Conservation (phyloP, 169 alveolate species). For the Plasmodium falciparum region DNA sequence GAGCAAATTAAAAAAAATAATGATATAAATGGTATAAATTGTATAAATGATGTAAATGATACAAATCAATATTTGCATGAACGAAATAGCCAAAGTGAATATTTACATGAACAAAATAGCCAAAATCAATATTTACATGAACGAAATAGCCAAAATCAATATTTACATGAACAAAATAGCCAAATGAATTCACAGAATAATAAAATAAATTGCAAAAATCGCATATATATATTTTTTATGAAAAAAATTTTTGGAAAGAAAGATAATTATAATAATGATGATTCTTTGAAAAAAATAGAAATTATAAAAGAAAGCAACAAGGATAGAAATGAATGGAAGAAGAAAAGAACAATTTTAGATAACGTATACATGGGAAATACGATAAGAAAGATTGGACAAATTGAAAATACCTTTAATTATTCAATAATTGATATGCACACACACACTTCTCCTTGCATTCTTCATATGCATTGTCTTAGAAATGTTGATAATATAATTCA, state of each 20-base stretch:
- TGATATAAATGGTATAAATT: not conserved
- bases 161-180: not conserved
- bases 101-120: not conserved
- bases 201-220: too few species aligned
- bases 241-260: not conserved
- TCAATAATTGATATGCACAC: constrained; percentile 58
- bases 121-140: not conserved
- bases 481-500: constrained; percentile 38
- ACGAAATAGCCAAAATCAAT: not conserved
- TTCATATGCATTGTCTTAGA: constrained; percentile 71
- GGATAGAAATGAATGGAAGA: constrained; percentile 28
- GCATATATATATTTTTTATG: too few species aligned
- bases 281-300: constrained; percentile 8
- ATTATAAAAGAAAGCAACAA: not conserved
- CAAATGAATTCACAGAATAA: not conserved
- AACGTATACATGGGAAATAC: constrained; percentile 33
- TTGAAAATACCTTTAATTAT: constrained; percentile 66
- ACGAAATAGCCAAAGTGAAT: not conserved
- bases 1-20: not conserved
- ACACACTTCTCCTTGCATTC: constrained; percentile 64
- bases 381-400: constrained; percentile 51
- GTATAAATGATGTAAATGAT: too few species aligned
- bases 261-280: not conserved
- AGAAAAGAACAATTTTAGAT: constrained; percentile 46
- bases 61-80: not conserved